Base-by-base conservation (phyloP, 495 filamentous ascomycete genomes). In the Jackrogersella multiformis region DNA sequence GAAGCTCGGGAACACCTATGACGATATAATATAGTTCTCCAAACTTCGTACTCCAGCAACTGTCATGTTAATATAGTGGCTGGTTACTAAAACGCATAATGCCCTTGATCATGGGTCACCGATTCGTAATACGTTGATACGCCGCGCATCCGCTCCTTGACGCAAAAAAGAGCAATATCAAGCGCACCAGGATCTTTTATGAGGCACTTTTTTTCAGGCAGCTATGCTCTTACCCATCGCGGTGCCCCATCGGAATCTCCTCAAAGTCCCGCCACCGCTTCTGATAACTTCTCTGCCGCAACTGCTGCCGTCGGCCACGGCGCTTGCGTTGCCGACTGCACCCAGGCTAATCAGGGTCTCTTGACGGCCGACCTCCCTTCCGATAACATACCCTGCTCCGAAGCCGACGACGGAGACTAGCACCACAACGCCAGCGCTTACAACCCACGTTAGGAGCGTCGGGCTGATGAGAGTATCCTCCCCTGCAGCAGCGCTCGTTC, bases 351-450 rank as follows among this genome's bases (percentile, higher is more conserved):
- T 56, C n/a, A 70, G 69, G 13, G 74, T 73, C 72, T 95, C 92
- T 23, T 88, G 79, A 26, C 86, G 82, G 0, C 92, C 92, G 1
- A 92, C 90, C 71, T 97, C 93, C 21, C 86, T 83, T 9, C 95
- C 95, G 15, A 97, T 86, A 9, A 91, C 91, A 71, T 96, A 98
- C 0, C 95, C 95, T 0, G 95, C 95, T 0, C 92, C 91, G 71
- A 98, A 99, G 59, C 93, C 94, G 49, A 97, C 88, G 1, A 94
- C 95, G 1, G 90, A 92, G 38, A 98, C 89, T 2, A 98, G 80
- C 8, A 99, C 91, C 5, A 99, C 91, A 4, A 97, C 94, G 0
- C 95, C 94, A 0, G 95, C 95, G 38, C 89, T 91, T 35, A 97
- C 86, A 2, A 96, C 90, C 91, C 96, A 96, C 0, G 94, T 96